Conservation (phyloP, 176 grass and related monocot genomes). For the Carex parvula region DNA sequence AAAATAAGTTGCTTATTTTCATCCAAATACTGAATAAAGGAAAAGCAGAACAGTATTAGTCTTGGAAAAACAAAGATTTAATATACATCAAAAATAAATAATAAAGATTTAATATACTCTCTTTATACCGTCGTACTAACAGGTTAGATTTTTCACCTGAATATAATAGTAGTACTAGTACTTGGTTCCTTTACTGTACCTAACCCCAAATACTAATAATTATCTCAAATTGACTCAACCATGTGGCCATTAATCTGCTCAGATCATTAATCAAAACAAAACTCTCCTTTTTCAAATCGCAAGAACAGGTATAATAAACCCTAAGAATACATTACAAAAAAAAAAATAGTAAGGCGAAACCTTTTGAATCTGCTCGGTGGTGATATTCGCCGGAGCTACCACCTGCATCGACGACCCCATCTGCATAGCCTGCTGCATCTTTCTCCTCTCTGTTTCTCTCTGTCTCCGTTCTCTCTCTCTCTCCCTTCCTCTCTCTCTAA, state of each 20-base stretch:
- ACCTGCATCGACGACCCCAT: conserved; percentile 33
- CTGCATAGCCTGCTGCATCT: conserved; percentile 77
- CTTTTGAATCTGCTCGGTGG: conserved; percentile 98
- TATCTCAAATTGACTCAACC: neutral
- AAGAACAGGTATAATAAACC: neutral
- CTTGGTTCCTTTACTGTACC: neutral
- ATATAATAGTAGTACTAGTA: neutral
- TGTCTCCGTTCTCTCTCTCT: neutral
- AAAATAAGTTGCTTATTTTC: conserved; percentile 98
- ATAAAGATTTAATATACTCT: too few relatives aligned
- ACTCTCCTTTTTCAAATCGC: neutral
- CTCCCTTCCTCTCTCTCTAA: conserved; percentile 12
- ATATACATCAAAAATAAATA: conserved; percentile 4
- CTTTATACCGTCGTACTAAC: neutral
- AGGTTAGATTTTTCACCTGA: neutral
- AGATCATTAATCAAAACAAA: conserved; percentile 9
- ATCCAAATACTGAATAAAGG: conserved; percentile 72
- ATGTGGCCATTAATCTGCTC: neutral
- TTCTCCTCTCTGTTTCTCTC: conserved; percentile 1
- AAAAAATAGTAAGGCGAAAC: conserved; percentile 25
- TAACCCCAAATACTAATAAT: neutral
- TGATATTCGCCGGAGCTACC: conserved; percentile 49
- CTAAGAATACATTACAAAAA: neutral
- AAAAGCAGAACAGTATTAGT: conserved; percentile 16
- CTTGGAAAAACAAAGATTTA: neutral